phyloP scores from a whole-genome alignment of 352 stramenopile genomes.

The Pythium sukuiense region DNA sequence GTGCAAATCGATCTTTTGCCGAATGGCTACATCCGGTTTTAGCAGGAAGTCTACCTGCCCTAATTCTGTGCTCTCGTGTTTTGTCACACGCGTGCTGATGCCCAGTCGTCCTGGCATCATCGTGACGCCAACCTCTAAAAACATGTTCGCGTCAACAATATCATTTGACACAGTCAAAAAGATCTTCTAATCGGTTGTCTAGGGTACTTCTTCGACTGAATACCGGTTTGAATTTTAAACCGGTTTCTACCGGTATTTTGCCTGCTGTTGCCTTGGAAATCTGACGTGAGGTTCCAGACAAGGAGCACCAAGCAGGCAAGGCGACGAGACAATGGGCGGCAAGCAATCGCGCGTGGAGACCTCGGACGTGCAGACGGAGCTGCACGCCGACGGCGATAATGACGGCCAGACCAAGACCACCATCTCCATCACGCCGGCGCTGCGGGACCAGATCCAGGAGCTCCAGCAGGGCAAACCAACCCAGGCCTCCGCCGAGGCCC shows the following conservation, averaged over 20 bases:
- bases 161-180: neutral
- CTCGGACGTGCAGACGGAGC: slow-evolving; percentile 54
- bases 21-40: slow-evolving; percentile 4
- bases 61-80: neutral
- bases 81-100: slow-evolving; percentile 2
- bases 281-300: slow-evolving; percentile 37
- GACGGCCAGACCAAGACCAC: slow-evolving; percentile 51
- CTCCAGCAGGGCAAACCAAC: slow-evolving; percentile 27
- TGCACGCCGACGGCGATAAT: slow-evolving; percentile 42
- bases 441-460: slow-evolving; percentile 71
- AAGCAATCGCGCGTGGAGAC: slow-evolving; percentile 78
- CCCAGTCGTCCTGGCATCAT: neutral
- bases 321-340: slow-evolving; percentile 49
- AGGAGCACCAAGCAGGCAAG: slow-evolving; percentile 9
- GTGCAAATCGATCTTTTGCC: neutral
- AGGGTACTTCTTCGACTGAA: neutral
- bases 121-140: neutral
- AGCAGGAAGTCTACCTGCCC: neutral
- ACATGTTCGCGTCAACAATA: neutral
- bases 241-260: slow-evolving; percentile 4
- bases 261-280: slow-evolving; percentile 14
- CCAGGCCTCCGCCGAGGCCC: slow-evolving; percentile 7
- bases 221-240: neutral
- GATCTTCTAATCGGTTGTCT: neutral
- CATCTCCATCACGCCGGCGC: slow-evolving; percentile 67